Base-by-base conservation (phyloP, 2,329 filamentous ascomycete species). In the Claviceps capensis region DNA sequence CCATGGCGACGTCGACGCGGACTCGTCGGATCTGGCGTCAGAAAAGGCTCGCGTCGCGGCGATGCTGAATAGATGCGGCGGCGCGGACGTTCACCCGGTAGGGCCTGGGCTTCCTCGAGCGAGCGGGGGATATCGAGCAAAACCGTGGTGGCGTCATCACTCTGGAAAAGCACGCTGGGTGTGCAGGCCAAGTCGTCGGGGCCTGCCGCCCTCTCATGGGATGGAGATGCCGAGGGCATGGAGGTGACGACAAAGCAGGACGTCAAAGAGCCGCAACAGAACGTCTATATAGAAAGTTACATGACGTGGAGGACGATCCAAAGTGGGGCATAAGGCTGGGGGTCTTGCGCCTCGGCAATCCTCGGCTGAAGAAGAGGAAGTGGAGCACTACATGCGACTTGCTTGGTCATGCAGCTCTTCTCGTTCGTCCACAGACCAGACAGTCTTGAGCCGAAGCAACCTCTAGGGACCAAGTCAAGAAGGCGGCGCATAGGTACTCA, bases 101-200 rank as follows among this genome's bases (percentile, higher is more conserved):
- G 67, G 37, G 74, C 72, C 65, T 89, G 86, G 17, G 78, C 79
- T 54, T 79, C 72, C 57, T 85, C 81, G 41, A 89, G 77, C 1
- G 86, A 86, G 17, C 72, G 70, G 23, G 86, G 85, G 46, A 88
- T 77, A 60, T 90, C 86, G 49, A 89, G 64, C 26, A 88, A 63
- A 22, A 79, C 70, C 50, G 83, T 65, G 46, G 75, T 71, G 48
- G 67, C 61, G 57, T 67, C 62, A 5, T 47, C 41, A 56, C 54
- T 65, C 48, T 63, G 59, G 53, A 62, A 70, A 49, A 71, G 61
- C 23, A 69, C 53, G 17, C 64, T 67, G 2, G 63, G 58, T 19
- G 37, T 41, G 40, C 30, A 16, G 22, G 47, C 26, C 34, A 16
- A 16, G n/a, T 36, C 42, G 19, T n/a, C 9, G 23, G 22, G 34